phyloP scores from a whole-genome alignment of 2,329 filamentous ascomycete species.

The Fusarium sp. region DNA sequence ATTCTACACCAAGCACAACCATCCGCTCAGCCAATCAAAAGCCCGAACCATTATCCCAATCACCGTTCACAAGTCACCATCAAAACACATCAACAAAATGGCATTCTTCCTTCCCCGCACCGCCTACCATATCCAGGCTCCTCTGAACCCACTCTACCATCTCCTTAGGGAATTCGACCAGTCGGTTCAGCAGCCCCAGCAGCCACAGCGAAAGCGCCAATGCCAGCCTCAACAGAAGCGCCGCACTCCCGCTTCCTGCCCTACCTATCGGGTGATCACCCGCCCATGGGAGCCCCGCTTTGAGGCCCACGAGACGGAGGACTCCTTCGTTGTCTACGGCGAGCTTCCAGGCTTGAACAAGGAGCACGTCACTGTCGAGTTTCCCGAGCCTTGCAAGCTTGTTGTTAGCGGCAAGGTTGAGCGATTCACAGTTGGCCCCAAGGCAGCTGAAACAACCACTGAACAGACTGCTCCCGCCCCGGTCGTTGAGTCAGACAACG shows the following conservation, averaged over 20 bases:
- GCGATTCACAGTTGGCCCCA: conserved; percentile 60
- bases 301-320: conserved; percentile 77
- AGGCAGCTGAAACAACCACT: conserved; percentile 1
- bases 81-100: background rate
- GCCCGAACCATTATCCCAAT: no score
- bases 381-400: conserved; percentile 79
- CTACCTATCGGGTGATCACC: background rate
- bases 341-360: conserved; percentile 82
- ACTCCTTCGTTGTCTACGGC: conserved; percentile 80
- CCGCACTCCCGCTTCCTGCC: background rate
- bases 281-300: conserved; percentile 77
- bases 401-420: conserved; percentile 78
- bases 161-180: conserved; percentile 28
- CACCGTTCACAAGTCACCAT: background rate
- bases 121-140: conserved; percentile 19
- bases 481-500: conserved; percentile 11
- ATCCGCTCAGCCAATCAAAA: background rate
- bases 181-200: conserved; percentile 23
- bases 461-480: conserved; percentile 70
- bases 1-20: background rate
- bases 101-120: conserved; percentile 27
- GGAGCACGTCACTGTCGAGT: conserved; percentile 81
- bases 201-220: conserved; percentile 26
- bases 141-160: conserved; percentile 25
- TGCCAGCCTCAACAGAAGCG: conserved; percentile 24